phyloP scores from a whole-genome alignment of 2,329 filamentous ascomycete genomes.

The Albifimbria verrucaria region DNA sequence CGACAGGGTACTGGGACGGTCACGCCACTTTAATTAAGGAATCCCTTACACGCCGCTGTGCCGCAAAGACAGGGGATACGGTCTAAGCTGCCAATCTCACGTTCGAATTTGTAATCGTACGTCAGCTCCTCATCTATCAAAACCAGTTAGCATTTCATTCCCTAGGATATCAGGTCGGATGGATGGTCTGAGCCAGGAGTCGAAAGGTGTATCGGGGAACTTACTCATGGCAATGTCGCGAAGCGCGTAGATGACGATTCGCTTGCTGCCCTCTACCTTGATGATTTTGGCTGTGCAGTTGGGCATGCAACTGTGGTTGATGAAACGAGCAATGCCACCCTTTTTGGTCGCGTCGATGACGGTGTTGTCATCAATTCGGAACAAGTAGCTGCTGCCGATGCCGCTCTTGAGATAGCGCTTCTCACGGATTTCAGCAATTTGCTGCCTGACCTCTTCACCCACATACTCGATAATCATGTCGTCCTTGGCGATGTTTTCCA shows the following conservation, averaged over 20 bases:
- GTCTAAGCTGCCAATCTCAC: slow-evolving; percentile 90
- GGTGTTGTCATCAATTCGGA: slow-evolving; percentile 96
- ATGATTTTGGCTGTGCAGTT: slow-evolving; percentile 99
- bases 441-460: slow-evolving; percentile 93
- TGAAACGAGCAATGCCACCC: slow-evolving; percentile 95
- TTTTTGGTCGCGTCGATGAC: slow-evolving; percentile 98
- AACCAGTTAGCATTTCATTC: slow-evolving; percentile 18
- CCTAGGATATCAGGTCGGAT: background rate
- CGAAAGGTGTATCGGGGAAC: slow-evolving; percentile 37
- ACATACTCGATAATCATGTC: slow-evolving; percentile 99
- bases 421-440: slow-evolving; percentile 95
- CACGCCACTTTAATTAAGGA: slow-evolving; percentile 78
- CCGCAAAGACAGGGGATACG: slow-evolving; percentile 97
- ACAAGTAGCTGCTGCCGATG: slow-evolving; percentile 95
- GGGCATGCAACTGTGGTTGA: slow-evolving; percentile 97
- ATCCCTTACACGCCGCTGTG: slow-evolving; percentile 94
- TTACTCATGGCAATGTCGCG: slow-evolving; percentile 92
- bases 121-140: slow-evolving; percentile 90
- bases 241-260: slow-evolving; percentile 97
- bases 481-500: slow-evolving; percentile 94
- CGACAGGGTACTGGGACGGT: too few relatives aligned
- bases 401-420: slow-evolving; percentile 90
- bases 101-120: slow-evolving; percentile 99
- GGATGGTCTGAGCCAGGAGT: background rate
- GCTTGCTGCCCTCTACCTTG: slow-evolving; percentile 94